Base-by-base conservation (phyloP, 495 filamentous ascomycete genomes). In the Trichoderma parareesei region DNA sequence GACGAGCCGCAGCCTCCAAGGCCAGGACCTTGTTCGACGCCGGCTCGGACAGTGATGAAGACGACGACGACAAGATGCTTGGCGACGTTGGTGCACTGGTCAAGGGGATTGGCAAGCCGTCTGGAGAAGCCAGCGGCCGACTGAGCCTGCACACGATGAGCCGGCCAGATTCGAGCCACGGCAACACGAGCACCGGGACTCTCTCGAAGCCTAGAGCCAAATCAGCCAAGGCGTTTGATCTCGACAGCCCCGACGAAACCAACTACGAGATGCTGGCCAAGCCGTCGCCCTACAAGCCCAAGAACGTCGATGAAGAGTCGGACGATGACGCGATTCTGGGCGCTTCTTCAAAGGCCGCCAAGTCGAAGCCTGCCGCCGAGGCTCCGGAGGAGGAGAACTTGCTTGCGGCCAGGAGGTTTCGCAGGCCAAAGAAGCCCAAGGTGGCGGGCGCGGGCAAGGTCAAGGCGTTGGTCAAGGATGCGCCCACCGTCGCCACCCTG, bases 31-130 rank as follows among this genome's bases (percentile, higher is more conserved):
- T 77, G 61, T 71, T 82, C 18, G 81, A 82, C 60, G 70, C 71
- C 40, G 68, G 78, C 48, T 77, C 79, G 14, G 78, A 79, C 18
- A 73, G 74, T 5, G 77, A 77, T 60, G 78, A 27, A 27, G 27
- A 77, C 49, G 78, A 87, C 64, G 85, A 84, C 42, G 85, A 88
- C 69, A 87, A 90, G 66, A 77, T 90, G 74, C 85, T 96, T 62
- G 89, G 88, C 57, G 90, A 97, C 72, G 89, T 96, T 63, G 90
- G 87, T 72, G 84, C 85, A 65, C 87, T 97, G 85, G 92, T 97
- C 69, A 96, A 96, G 78, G 92, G 91, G 59, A 93, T 96, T 72
- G 82, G 87, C 46, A 83, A 77, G 64, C 74, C 78, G 20, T 72
- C 74, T 40, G 76, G 72, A n/a, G 74, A 79, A 38, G 65, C 74